Evolutionary conservation across 768 basidiomycete genomes (phyloP), one percentile per base, ranked within the genome.

Genomic region (Trametes coccinea): DNA sequence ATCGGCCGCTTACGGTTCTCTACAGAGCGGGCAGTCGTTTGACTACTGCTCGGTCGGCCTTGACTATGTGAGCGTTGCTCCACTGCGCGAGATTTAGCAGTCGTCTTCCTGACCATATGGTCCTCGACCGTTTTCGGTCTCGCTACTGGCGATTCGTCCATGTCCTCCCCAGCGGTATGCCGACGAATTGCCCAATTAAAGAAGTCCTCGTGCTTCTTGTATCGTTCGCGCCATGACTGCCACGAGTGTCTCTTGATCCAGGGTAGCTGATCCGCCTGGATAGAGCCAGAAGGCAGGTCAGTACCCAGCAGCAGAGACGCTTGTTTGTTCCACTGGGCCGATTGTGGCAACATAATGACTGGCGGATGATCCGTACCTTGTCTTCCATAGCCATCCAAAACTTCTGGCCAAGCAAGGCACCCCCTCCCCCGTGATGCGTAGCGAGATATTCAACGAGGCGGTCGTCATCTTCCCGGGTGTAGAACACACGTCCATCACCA

Each of bases 161-260:
- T 22, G 39, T 29, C 48, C 14, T 60, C 54, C 27, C 50, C 48
- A 14, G 10, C 37, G 2, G 22, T 4, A 33, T 46, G 29, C 22
- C 45, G 41, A 7, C 30, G n/a, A 46, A 92, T 89, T 53, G 82
- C 72, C 17, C 69, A 69, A 67, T 92, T 87, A 55, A 91, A 79
- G 13, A 88, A 83, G 5, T 72, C 68, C 0, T 86, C 74, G 60
- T 91, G 85, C 70, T 92, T 92, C 76, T 90, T 90, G 76, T 92
- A 92, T 30, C 90, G 80, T 68, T 92, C 89, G 39, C 89, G 82
- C 90, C 90, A 92, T 11, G 90, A 92, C 64, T 89, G 86, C 89
- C 89, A 90, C 1, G 89, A 87, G 69, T 92, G 90, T 22, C 89
- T 85, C 33, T 75, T 77, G n/a, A 89, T 88, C 90, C 90, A 92